Evolutionary conservation across 441 rosid genomes (phyloP).

Genomic region (Gossypium gossypioides): DNA sequence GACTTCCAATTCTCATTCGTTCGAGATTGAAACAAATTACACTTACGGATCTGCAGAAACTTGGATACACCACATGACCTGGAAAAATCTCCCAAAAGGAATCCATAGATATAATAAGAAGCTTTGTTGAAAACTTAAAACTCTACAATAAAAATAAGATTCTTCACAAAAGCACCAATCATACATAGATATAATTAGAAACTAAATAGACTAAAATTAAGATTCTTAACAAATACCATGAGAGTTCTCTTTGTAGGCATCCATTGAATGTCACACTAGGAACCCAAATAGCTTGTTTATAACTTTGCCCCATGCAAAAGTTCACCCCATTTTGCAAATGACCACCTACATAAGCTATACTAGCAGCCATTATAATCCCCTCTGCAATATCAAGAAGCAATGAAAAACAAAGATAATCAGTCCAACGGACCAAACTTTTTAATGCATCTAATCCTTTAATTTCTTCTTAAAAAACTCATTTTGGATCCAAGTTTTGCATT

Average conservation of each 20-base stretch:
- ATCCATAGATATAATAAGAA: background rate
- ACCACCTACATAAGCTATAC: conserved; percentile 43
- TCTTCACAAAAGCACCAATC: background rate
- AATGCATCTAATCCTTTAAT: background rate
- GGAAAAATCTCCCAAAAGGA: conserved; percentile 15
- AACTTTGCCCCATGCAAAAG: conserved; percentile 26
- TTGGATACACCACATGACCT: conserved; percentile 55
- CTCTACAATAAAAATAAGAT: background rate
- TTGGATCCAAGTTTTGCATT: background rate
- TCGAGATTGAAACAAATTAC: conserved; percentile 25
- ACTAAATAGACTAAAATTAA: background rate
- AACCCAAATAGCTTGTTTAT: conserved; percentile 31
- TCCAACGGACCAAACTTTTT: background rate
- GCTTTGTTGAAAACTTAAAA: background rate
- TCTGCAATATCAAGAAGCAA: conserved; percentile 13
- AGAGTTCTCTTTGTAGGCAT: conserved; percentile 38
- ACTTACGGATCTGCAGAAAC: conserved; percentile 31
- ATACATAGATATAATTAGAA: background rate
- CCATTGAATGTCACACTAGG: conserved; percentile 32
- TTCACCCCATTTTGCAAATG: conserved; percentile 28
- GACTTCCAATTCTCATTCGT: conserved; percentile 23
- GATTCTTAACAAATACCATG: conserved; percentile 39
- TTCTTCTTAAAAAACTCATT: background rate
- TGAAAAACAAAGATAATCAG: background rate
- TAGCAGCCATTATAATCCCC: conserved; percentile 42